Evolutionary conservation across 352 stramenopile genomes (phyloP).

Genomic region (Phytophthora meadii): DNA sequence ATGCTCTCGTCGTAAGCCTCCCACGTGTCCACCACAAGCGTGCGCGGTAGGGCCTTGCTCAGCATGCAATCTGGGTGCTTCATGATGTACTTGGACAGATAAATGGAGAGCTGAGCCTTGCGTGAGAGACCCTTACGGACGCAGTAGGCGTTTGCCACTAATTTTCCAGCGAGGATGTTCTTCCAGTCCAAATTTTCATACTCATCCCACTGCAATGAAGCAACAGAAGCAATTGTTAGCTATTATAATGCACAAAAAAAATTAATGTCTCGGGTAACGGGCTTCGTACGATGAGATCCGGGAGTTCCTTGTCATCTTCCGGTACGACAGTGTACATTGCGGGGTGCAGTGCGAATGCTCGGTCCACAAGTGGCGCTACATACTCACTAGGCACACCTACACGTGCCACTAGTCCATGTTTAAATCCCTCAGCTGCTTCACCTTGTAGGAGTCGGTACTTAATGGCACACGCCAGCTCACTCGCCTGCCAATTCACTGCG

Average conservation of each 20-base stretch:
- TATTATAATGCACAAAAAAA: conserved; percentile 11
- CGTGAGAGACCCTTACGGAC: conserved; percentile 75
- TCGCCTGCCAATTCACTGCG: conserved; percentile 43
- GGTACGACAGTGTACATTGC: conserved; percentile 47
- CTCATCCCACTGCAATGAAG: conserved; percentile 57
- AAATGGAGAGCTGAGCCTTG: conserved; percentile 77
- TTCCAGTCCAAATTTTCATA: conserved; percentile 77
- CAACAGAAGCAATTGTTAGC: conserved; percentile 16
- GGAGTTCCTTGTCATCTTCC: conserved; percentile 24
- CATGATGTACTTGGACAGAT: conserved; percentile 70
- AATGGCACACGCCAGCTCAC: conserved; percentile 45
- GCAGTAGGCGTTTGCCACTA: conserved; percentile 72
- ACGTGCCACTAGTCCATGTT: conserved; percentile 39
- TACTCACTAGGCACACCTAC: conserved; percentile 52
- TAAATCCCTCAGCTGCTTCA: conserved; percentile 36
- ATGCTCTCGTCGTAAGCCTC: conserved; percentile 70
- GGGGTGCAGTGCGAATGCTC: conserved; percentile 53
- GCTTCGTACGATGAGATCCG: conserved; percentile 48
- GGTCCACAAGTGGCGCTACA: conserved; percentile 50
- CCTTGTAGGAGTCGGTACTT: conserved; percentile 44
- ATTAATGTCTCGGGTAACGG: background rate
- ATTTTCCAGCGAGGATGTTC: conserved; percentile 53
- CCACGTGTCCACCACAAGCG: conserved; percentile 76
- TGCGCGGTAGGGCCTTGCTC: conserved; percentile 56
- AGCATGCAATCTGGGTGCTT: conserved; percentile 65